These are phyloP conservation scores for Annulohypoxylon truncatum DNA, from an alignment of 2,329 filamentous ascomycete species.

Conservation along the genomic window DNA sequence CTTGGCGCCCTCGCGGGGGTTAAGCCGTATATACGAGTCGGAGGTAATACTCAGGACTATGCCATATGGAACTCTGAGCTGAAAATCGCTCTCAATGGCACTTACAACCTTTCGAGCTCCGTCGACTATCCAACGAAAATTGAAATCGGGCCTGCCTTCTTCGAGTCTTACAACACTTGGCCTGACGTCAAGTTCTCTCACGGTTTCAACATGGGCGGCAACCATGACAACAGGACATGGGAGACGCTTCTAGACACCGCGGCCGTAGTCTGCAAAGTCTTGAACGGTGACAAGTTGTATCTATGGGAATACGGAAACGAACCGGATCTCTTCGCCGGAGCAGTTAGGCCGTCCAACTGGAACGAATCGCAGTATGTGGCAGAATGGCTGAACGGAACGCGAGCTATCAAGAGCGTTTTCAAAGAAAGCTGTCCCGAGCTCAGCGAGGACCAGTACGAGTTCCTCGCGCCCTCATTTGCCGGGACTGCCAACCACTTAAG, in stretches of 20 bases:
- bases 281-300: conserved; percentile 62
- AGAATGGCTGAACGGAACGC: conserved; percentile 68
- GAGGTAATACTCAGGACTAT: conserved; percentile 76
- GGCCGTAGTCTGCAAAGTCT: conserved; percentile 66
- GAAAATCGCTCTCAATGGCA: conserved; percentile 63
- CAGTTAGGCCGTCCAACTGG: conserved; percentile 64
- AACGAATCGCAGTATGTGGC: conserved; percentile 65
- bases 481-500: conserved; percentile 64
- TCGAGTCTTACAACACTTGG: conserved; percentile 71
- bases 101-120: conserved; percentile 61
- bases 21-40: conserved; percentile 71
- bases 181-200: conserved; percentile 67
- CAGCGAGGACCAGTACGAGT: conserved; percentile 57
- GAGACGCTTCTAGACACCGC: conserved; percentile 65
- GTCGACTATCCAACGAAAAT: conserved; percentile 70
- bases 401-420: conserved; percentile 60
- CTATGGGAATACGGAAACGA: conserved; percentile 75
- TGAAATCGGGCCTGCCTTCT: conserved; percentile 69
- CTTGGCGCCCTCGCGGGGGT: conserved; percentile 64
- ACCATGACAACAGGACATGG: conserved; percentile 60
- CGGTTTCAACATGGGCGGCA: conserved; percentile 70
- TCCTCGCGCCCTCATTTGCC: conserved; percentile 69
- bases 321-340: conserved; percentile 67
- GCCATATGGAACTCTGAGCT: conserved; percentile 68
- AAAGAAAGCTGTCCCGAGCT: conserved; percentile 62